These are phyloP conservation scores for Cerrena zonata DNA, from an alignment of 1,284 basidiomycete genomes.

Conservation along the genomic window DNA sequence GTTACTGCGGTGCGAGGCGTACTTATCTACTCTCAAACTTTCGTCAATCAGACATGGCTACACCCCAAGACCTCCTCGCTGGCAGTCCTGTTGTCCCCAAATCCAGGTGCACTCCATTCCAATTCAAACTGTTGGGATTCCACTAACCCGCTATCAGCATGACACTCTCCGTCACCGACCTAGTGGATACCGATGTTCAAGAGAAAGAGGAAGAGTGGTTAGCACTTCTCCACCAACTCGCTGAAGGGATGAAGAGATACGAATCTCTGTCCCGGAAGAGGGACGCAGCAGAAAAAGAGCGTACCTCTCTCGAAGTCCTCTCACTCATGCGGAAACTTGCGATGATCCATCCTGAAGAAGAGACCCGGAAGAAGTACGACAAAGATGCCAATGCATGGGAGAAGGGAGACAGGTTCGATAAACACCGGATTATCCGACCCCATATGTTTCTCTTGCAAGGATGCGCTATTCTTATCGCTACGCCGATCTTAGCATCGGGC, in stretches of 20 bases:
- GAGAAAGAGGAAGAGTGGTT: neutral
- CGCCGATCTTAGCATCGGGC: neutral
- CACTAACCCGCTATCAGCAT: too few species aligned
- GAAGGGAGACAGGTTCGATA: neutral
- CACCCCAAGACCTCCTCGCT: too few species aligned
- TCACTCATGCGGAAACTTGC: neutral
- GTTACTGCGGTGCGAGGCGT: too few species aligned
- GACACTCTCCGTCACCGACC: too few species aligned
- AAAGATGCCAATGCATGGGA: neutral
- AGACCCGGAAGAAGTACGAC: neutral
- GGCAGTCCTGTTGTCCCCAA: too few species aligned
- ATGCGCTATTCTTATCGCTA: neutral
- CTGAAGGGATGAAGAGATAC: neutral
- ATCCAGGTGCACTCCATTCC: too few species aligned
- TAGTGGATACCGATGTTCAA: too few species aligned
- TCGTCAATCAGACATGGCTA: too few species aligned
- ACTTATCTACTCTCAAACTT: too few species aligned
- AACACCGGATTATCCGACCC: neutral
- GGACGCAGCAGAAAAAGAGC: neutral
- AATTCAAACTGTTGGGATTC: too few species aligned
- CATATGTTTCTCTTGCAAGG: constrained; percentile 4
- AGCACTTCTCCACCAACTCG: neutral
- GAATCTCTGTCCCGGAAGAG: neutral
- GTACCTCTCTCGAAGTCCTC: neutral
- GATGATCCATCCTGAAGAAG: neutral